phyloP scores from a whole-genome alignment of 257 asterid genomes.

The Solanum sparsipilum region DNA sequence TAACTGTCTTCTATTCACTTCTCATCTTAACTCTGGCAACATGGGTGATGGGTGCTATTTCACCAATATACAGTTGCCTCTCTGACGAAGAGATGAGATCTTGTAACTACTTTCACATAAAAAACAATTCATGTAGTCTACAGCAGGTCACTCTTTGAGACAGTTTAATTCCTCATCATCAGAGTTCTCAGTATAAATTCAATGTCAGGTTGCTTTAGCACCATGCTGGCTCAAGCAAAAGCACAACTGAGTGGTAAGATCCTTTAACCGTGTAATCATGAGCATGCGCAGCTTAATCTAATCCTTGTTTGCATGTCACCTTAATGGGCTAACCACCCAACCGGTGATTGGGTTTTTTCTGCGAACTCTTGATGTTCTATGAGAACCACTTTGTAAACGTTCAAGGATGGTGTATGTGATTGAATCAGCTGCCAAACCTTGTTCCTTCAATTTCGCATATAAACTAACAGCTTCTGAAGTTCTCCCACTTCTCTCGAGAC shows the following conservation, averaged over 20 bases:
- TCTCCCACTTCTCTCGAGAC: constrained; percentile 85
- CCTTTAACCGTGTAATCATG: background rate
- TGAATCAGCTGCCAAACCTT: constrained; percentile 77
- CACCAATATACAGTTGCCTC: background rate
- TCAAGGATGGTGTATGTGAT: constrained; percentile 74
- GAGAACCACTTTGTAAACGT: constrained; percentile 72
- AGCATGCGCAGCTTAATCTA: background rate
- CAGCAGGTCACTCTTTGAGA: background rate
- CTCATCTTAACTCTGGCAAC: background rate
- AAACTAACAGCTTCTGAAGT: constrained; percentile 80
- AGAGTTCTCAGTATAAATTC: background rate
- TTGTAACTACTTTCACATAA: background rate
- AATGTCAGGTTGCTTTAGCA: background rate
- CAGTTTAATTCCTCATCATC: background rate
- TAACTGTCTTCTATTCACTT: background rate
- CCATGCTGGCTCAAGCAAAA: background rate
- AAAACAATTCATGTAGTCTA: background rate
- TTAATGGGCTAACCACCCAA: constrained; percentile 93
- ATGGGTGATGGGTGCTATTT: background rate
- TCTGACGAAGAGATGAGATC: background rate
- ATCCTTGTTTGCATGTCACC: constrained; percentile 23
- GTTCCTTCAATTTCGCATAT: constrained; percentile 70
- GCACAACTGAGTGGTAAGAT: background rate
- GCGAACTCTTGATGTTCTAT: constrained; percentile 35
- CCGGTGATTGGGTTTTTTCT: constrained; percentile 79